Base-by-base conservation (phyloP, 192 early-diverging fungal species). In the Funneliformis mosseae region DNA sequence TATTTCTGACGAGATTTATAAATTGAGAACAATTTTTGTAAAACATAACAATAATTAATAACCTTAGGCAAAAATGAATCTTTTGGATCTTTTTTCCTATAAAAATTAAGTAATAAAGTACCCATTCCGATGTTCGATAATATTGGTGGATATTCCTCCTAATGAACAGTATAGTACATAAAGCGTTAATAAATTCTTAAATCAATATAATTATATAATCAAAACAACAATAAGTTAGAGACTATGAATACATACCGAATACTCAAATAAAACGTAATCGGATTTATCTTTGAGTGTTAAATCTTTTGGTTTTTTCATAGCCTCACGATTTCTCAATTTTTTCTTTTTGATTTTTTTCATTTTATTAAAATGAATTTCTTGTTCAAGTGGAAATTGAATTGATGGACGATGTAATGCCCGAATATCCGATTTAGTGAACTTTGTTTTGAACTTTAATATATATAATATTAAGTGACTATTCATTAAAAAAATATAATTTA, bases 61-160 rank as follows among this genome's bases (percentile, higher is more conserved):
- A 94, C 90, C 59, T 89, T 85, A 14, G 96, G 96, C 18, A 95
- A 85, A 59, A 88, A 85, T 45, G 89, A 87, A 83, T 99, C 98
- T 76, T 94, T 92, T 27, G 92, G 89, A 16, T 95, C 91, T 18
- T 87, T 89, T 86, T 98, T 98, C 39, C 98, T 91, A 76, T 98
- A 99, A 85, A 98, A 99, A 81, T 98, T 98, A 81, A 95, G 92
- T 50, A 98, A 86, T 72, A 98, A 88, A 74, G 92, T 95, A 67
- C 93, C 97, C 98, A 99, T 99, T 28, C 98, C 98, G 8, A 92
- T 88, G 80, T 98, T 98, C 28, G 93, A 93, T 76, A 99, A 79
- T 33, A 98, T 93, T 1, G 95, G 92, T 16, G 98, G 98, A 83
- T 97, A 94, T 85, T 99, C 98, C 81, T 99, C 97, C 88, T 91